These are phyloP conservation scores for Alopecurus myosuroides DNA, from an alignment of 176 grass and related monocot genomes.

Conservation along the genomic window DNA sequence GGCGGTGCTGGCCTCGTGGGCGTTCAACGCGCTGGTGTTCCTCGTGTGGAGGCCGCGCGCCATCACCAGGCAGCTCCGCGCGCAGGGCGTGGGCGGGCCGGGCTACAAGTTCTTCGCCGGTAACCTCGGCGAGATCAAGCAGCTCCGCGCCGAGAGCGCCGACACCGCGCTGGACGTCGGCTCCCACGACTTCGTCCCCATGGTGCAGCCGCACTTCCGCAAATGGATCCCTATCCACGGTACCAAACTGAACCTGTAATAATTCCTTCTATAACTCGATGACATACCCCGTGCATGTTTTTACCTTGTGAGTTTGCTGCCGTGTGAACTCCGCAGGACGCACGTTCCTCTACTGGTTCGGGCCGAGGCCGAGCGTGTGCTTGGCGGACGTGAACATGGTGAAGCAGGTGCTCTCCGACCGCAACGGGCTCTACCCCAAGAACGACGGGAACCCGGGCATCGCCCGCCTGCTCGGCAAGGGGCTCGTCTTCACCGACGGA, in stretches of 20 bases:
- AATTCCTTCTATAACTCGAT: too few relatives aligned
- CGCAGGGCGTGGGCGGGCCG: constrained; percentile 50
- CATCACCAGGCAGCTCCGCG: neutral
- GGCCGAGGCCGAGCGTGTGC: constrained; percentile 22
- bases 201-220: constrained; percentile 37
- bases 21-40: constrained; percentile 22
- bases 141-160: neutral
- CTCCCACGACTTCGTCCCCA: constrained; percentile 39
- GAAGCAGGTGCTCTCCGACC: constrained; percentile 2
- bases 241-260: neutral
- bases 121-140: constrained; percentile 35
- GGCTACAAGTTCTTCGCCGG: constrained; percentile 30
- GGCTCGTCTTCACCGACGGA: constrained; percentile 41
- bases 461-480: constrained; percentile 39
- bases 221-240: constrained; percentile 48
- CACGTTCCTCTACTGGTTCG: constrained; percentile 49
- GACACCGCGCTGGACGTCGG: neutral
- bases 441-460: neutral
- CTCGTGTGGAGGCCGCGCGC: constrained; percentile 36
- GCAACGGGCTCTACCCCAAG: constrained; percentile 30
- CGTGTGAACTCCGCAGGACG: too few relatives aligned
- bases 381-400: constrained; percentile 17
- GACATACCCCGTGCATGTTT: neutral
- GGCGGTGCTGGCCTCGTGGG: constrained; percentile 11
- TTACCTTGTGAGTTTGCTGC: neutral